Conservation (phyloP, 2,329 filamentous ascomycete species). For the Aspergillus transmontanensis region DNA sequence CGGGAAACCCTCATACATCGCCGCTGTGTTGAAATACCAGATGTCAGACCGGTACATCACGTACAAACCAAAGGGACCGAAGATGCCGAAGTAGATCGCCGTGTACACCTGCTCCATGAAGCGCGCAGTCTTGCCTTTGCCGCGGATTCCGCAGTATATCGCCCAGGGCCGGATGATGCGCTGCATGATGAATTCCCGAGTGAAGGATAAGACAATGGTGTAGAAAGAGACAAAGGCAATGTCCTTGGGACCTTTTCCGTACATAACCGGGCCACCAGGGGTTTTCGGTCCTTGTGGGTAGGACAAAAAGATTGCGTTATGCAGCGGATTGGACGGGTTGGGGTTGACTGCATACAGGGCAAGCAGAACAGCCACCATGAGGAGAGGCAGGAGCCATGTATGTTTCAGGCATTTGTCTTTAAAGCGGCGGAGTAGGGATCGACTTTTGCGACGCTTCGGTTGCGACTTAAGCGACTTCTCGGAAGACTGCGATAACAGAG, state of each 20-base stretch:
- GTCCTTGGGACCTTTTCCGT: conserved; percentile 87
- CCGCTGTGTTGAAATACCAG: conserved; percentile 91
- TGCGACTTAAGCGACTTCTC: conserved; percentile 39
- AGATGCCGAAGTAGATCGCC: conserved; percentile 81
- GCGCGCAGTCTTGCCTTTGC: conserved; percentile 76
- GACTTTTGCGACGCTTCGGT: conserved; percentile 48
- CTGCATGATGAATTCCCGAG: conserved; percentile 95
- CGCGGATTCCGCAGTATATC: conserved; percentile 67
- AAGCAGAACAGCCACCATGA: conserved; percentile 66
- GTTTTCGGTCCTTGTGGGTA: conserved; percentile 69
- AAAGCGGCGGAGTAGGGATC: conserved; percentile 47
- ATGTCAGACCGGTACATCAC: conserved; percentile 90
- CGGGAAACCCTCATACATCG: conserved; percentile 88
- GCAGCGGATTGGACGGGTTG: conserved; percentile 73
- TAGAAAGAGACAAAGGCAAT: conserved; percentile 88
- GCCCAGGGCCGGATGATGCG: conserved; percentile 78
- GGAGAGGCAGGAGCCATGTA: conserved; percentile 69
- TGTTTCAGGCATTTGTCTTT: conserved; percentile 50
- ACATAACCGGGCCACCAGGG: conserved; percentile 61
- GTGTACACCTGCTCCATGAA: conserved; percentile 98
- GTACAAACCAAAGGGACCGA: conserved; percentile 82
- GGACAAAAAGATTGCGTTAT: conserved; percentile 84
- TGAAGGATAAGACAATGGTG: conserved; percentile 85
- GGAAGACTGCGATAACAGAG: conserved; percentile 25
- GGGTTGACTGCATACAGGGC: conserved; percentile 75